phyloP scores from a whole-genome alignment of 2,329 filamentous ascomycete genomes.

The Neopestalotiopsis clavispora region DNA sequence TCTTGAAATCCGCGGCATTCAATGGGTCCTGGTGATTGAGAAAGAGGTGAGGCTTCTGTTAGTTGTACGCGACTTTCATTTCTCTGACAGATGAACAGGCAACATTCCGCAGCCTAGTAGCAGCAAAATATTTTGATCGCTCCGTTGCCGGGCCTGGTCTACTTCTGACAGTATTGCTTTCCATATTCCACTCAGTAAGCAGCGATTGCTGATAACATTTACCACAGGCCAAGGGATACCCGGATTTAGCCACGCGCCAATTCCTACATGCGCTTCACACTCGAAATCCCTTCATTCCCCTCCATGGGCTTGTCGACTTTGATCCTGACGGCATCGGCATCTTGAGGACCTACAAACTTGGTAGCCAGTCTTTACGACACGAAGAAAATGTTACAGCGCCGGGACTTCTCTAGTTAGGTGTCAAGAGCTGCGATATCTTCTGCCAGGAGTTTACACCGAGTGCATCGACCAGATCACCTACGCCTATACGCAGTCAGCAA shows the following conservation, averaged over 20 bases:
- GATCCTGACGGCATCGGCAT: conserved; percentile 81
- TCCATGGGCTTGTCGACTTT: conserved; percentile 72
- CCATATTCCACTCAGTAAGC: background rate
- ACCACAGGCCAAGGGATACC: conserved; percentile 77
- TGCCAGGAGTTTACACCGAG: background rate
- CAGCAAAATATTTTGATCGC: conserved; percentile 57
- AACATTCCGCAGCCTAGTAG: conserved; percentile 72
- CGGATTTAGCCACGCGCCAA: conserved; percentile 72
- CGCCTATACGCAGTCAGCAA: background rate
- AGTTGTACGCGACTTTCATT: background rate
- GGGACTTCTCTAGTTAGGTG: conserved; percentile 68
- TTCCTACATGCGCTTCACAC: conserved; percentile 63
- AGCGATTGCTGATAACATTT: background rate
- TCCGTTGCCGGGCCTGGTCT: conserved; percentile 60
- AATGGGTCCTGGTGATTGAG: conserved; percentile 77
- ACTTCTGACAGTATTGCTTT: conserved; percentile 64
- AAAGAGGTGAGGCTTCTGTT: conserved; percentile 65
- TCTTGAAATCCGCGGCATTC: conserved; percentile 53
- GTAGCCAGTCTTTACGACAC: conserved; percentile 66
- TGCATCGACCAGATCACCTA: too few species aligned
- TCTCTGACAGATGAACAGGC: conserved; percentile 56
- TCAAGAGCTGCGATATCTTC: conserved; percentile 49
- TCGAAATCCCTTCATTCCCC: conserved; percentile 54
- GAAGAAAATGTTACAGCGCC: conserved; percentile 58
- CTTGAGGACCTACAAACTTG: conserved; percentile 73